Percentiles rank a stretch among this genome's conserved stretches.
Evolutionary conservation across 176 grass and related monocot species (phyloP).

Genomic region (Avena eriantha): DNA sequence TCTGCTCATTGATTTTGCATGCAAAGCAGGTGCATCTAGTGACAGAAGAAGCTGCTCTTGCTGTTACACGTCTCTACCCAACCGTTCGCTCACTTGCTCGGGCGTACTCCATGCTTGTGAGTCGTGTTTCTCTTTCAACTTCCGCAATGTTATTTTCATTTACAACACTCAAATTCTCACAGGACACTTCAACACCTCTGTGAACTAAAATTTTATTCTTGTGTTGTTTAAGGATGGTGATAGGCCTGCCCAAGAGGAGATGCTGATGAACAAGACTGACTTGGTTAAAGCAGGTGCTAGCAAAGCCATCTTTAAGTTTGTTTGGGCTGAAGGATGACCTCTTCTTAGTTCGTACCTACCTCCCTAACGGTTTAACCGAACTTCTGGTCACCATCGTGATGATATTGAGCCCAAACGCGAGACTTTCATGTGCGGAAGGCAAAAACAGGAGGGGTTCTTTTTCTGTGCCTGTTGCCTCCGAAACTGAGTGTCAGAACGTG

Average conservation of each 20-base stretch:
- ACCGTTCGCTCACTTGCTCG: conserved; percentile 62
- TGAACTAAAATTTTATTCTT: not conserved
- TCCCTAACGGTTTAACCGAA: not conserved
- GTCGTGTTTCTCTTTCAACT: conserved; percentile 13
- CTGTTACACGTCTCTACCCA: conserved; percentile 63
- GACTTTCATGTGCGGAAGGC: not conserved
- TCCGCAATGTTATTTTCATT: conserved; percentile 1
- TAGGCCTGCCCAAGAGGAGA: conserved; percentile 62
- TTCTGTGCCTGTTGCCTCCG: not conserved
- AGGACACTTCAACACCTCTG: not conserved
- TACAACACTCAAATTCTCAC: not conserved
- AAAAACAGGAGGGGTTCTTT: not conserved
- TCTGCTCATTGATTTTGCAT: conserved; percentile 9
- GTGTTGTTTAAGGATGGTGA: conserved; percentile 62
- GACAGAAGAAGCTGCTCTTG: conserved; percentile 75
- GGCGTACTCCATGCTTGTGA: conserved; percentile 70
- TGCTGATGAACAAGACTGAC: conserved; percentile 68
- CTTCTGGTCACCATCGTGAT: too few relatives aligned
- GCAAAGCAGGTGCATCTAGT: conserved; percentile 73
- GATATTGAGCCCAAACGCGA: too few relatives aligned
- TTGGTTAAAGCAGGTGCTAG: conserved; percentile 57
- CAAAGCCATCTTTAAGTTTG: conserved; percentile 75
- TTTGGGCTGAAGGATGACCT: conserved; percentile 50
- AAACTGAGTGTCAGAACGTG: conserved; percentile 10
- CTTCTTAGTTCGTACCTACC: not conserved